Evolutionary conservation across 2,329 filamentous ascomycete genomes (phyloP), one percentile per base, ranked within the genome.

Genomic region (Trichoderma semiorbis): DNA sequence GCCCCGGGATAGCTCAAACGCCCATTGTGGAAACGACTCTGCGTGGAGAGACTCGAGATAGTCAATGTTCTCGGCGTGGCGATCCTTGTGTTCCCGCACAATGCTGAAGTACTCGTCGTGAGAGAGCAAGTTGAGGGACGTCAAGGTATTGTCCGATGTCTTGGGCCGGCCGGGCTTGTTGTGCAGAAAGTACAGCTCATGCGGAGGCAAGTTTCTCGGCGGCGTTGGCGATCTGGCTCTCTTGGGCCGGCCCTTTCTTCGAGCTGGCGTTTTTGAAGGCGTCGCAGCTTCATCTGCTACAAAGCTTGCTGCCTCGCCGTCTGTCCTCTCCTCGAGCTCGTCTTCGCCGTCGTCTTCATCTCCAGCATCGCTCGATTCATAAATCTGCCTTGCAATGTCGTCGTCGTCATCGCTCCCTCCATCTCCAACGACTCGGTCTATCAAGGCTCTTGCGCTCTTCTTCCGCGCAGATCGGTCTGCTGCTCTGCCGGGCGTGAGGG

Each of bases 101-200:
- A 83, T 75, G 58, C 88, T 85, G 76, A 97, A 97, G 81, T 96
- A 99, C 79, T 98, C 94, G 71, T 98, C 95, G 78, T 98, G 95
- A 1, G 93, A 94, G 71, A 98, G 89, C 12, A 97, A 85, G 5
- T 89, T 85, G 39, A 97, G 84, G 5, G 91, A 90, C 0, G 91
- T 87, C 6, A 98, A 85, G 0, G 90, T 97, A 75, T 96, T 96
- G 78, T 93, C 92, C 1, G 95, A 98, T 0, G 95, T 97, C 81
- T 95, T 95, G 58, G 89, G 86, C 5, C 90, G 88, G 2, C 93
- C 94, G 0, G 93, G 90, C 62, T 93, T 91, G 79, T 97, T 98
- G 78, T 98, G 93, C 78, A 92, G 93, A 80, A 99, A 98, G 83
- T 97, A 99, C 75, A 92, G 89, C 80, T 98, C 96, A 78, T 98